phyloP scores from a whole-genome alignment of 75 land plant genomes.

The Cryptomeria japonica region DNA sequence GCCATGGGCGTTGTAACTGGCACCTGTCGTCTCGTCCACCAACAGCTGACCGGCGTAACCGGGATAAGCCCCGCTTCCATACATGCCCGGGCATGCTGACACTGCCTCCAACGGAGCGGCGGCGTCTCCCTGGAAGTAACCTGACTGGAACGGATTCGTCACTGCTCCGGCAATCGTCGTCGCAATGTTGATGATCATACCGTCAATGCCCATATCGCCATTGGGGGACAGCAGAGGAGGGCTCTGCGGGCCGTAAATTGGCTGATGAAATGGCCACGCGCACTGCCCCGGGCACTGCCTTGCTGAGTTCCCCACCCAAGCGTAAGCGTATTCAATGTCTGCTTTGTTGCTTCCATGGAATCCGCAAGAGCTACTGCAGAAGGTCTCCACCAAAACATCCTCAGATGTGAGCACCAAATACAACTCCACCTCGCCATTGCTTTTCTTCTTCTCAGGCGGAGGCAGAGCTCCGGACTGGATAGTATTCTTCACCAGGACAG shows the following conservation, averaged over 20 bases:
- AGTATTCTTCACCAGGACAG: neutral
- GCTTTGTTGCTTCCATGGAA: slow-evolving; percentile 26
- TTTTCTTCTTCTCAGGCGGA: slow-evolving; percentile 1
- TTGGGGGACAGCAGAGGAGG: slow-evolving; percentile 65
- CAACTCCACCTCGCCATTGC: slow-evolving; percentile 8
- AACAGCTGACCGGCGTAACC: slow-evolving; percentile 67
- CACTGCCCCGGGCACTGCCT: slow-evolving; percentile 74
- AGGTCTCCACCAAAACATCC: slow-evolving; percentile 41
- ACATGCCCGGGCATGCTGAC: slow-evolving; percentile 71
- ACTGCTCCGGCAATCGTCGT: slow-evolving; percentile 58
- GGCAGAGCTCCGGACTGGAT: slow-evolving; percentile 19
- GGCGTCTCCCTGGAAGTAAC: slow-evolving; percentile 64
- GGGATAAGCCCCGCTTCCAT: slow-evolving; percentile 64
- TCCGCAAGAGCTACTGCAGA: slow-evolving; percentile 52
- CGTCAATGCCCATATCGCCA: slow-evolving; percentile 69
- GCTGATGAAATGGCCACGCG: slow-evolving; percentile 80
- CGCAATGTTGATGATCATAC: slow-evolving; percentile 72
- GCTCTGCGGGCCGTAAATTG: slow-evolving; percentile 60
- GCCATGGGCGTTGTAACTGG: slow-evolving; percentile 77
- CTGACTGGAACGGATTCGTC: slow-evolving; percentile 69
- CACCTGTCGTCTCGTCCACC: slow-evolving; percentile 55
- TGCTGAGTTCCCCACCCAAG: slow-evolving; percentile 73
- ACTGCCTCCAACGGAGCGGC: slow-evolving; percentile 65
- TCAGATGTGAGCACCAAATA: slow-evolving; percentile 44
- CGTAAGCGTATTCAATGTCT: slow-evolving; percentile 8